A percentile compares a stretch with the other conserved stretches of the same genome.
Conservation (phyloP, 176 grass and related monocot genomes). For the Aegilops umbellulata region DNA sequence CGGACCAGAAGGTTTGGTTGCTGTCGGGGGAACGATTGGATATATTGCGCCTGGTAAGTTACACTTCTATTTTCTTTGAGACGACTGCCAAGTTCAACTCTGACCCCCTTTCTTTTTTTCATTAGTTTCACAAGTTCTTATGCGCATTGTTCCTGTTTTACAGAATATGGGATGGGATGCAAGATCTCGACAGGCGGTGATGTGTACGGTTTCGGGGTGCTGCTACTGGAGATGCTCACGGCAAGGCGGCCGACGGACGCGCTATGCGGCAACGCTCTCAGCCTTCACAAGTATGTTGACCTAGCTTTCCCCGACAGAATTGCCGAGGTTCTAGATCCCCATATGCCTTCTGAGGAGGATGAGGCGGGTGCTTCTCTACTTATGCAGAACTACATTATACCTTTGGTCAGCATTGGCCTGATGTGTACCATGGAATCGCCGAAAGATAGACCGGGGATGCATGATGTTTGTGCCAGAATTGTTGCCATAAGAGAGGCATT, state of each 20-base stretch:
- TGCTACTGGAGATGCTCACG: constrained; percentile 36
- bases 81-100: neutral
- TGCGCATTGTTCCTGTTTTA: neutral
- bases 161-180: constrained; percentile 30
- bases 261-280: neutral
- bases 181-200: neutral
- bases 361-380: too few species aligned
- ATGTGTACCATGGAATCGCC: constrained; percentile 32
- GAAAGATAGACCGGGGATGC: constrained; percentile 9
- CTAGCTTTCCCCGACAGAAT: constrained; percentile 15
- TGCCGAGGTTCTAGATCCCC: constrained; percentile 23
- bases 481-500: constrained; percentile 9
- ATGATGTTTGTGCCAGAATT: neutral
- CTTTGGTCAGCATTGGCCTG: constrained; percentile 20
- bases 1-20: neutral
- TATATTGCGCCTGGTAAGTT: constrained; percentile 39
- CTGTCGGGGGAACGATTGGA: constrained; percentile 24
- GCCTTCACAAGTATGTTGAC: neutral
- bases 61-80: neutral
- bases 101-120: too few species aligned
- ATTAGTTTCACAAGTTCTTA: neutral
- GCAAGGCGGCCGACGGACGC: neutral
- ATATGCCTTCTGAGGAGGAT: constrained; percentile 3
- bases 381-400: neutral
- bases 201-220: constrained; percentile 16